A percentile compares a stretch with the other conserved stretches of the same genome.
These are phyloP conservation scores for Hepatocystis sp. DNA, from an alignment of 169 alveolate genomes.

Conservation along the genomic window DNA sequence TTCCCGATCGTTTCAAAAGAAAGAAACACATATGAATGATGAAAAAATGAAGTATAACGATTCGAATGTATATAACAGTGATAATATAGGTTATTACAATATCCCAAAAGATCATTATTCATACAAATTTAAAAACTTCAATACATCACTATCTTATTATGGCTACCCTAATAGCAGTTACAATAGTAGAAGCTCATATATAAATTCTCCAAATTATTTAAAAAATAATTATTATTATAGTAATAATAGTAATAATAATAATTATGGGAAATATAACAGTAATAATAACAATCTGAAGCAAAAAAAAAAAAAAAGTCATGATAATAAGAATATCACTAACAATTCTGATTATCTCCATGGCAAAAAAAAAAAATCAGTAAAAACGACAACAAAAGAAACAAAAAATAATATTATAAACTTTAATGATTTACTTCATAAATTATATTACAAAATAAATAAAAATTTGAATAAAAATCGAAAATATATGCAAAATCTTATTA, in stretches of 20 bases:
- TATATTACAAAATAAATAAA: constrained; percentile 29
- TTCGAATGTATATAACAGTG: background rate
- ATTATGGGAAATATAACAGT: background rate
- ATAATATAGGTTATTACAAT: background rate
- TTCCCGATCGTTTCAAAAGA: background rate
- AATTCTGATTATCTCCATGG: background rate
- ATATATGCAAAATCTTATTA: constrained; percentile 28
- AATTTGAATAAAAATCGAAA: constrained; percentile 61
- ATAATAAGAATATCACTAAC: background rate
- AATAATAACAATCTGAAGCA: background rate
- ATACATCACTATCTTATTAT: constrained; percentile 6
- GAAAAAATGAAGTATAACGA: constrained; percentile 1
- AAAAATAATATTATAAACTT: background rate
- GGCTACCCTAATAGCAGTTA: constrained; percentile 4
- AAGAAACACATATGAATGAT: constrained; percentile 1
- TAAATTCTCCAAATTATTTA: background rate
- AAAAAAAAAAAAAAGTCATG: background rate
- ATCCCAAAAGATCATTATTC: background rate
- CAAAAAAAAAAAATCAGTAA: background rate
- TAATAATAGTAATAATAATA: background rate
- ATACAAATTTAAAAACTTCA: constrained; percentile 10
- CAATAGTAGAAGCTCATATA: constrained; percentile 11
- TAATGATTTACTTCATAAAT: constrained; percentile 34
- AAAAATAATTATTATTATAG: background rate
- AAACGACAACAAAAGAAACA: background rate